Base-by-base conservation (phyloP, 2,329 filamentous ascomycete species). In the Fusarium nisikadoi region DNA sequence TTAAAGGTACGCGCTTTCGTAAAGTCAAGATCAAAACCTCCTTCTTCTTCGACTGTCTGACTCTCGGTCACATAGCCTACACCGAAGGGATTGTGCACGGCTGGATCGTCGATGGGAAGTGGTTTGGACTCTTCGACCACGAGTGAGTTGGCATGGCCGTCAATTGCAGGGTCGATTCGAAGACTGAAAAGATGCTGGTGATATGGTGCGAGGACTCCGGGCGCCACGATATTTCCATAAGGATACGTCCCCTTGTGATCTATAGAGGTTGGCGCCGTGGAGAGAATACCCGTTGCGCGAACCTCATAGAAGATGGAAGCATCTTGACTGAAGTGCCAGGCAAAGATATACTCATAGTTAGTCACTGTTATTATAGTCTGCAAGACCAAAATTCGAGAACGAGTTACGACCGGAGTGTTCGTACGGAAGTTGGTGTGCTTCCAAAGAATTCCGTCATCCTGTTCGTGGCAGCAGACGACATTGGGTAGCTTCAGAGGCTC, bases 131-230 rank as follows among this genome's bases (percentile, higher is more conserved):
- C 82, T 31, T 84, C 81, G 1, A 82, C 65, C 4, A 80, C 76
- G 3, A 90, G 79, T 0, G 87, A 87, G 77, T 91, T 92, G 3
- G 79, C 77, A 72, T 86, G 82, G 1, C 89, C 89, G 72, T 92
- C 89, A 43, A 92, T 83, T 5, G 88, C 87, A 0, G 90, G 89
- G 73, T 93, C 90, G n/a, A 92, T 87, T 1, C 90, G 85, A 35
- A 90, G 78, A n/a, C 84, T 86, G 76, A 93, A 92, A 41, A 93
- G 84, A 78, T 93, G 90, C 75, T 93, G 91, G 66, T 93, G 90
- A 76, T 92, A 90, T 27, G 89, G 88, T 0, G 90, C 91, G 9
- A 92, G 78, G 0, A 89, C 88, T 0, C 90, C 90, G 0, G 87
- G 86, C 1, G 85, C 84, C 6, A 93, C 90, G 6, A 91, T 83